A percentile compares a stretch with the other conserved stretches of the same genome.
These are phyloP conservation scores for Carpinus viminea DNA, from an alignment of 306 rosid species.

Conservation along the genomic window DNA sequence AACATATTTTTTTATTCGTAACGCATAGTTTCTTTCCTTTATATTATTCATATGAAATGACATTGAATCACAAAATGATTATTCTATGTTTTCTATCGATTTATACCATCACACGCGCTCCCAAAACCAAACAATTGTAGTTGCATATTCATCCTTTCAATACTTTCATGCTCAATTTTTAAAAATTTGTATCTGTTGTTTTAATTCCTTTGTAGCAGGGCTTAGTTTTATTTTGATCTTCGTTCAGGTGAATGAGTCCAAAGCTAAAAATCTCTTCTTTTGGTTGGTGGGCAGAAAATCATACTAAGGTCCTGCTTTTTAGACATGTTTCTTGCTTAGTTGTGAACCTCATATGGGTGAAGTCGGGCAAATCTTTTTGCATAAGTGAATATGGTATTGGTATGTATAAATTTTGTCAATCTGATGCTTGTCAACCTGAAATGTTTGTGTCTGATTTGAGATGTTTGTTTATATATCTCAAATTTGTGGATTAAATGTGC, in stretches of 20 bases:
- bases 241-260: conserved; percentile 65
- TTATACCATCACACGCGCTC: no score
- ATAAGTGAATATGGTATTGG: conserved; percentile 4
- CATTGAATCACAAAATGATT: no score
- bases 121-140: no score
- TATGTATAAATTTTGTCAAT: neutral
- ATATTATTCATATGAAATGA: no score
- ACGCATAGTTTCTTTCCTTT: no score
- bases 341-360: neutral
- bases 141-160: neutral
- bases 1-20: no score
- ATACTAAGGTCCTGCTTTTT: conserved; percentile 60
- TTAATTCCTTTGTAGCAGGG: conserved; percentile 12
- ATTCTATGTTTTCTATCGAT: no score
- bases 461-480: neutral
- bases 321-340: conserved; percentile 30
- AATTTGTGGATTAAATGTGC: neutral
- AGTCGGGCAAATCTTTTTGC: conserved; percentile 4
- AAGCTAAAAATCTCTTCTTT: conserved; percentile 44
- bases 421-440: neutral
- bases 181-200: neutral
- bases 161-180: conserved; percentile 10
- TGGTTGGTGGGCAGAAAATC: conserved; percentile 57
- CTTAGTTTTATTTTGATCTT: conserved; percentile 24
- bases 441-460: neutral